Conservation (phyloP, 2,329 filamentous ascomycete species). For the Aspergillus puulaauensis region DNA sequence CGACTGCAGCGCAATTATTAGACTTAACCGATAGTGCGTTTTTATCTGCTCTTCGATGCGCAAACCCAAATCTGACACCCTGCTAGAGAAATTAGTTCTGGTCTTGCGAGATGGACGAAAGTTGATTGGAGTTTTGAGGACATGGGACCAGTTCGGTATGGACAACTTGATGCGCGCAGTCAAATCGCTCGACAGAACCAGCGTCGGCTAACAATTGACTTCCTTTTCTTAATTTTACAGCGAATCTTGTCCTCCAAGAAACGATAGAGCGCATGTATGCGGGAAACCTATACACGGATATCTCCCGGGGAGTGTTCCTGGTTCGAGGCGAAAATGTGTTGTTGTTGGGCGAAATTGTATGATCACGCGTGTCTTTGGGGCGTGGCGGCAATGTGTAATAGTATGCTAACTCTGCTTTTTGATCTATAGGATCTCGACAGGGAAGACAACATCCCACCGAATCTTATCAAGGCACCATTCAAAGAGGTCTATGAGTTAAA, state of each 20-base stretch:
- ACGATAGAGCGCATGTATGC: conserved; percentile 87
- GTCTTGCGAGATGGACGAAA: conserved; percentile 91
- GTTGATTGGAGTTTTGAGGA: conserved; percentile 85
- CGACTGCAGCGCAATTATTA: conserved; percentile 89
- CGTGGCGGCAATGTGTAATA: not conserved
- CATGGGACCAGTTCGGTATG: conserved; percentile 97
- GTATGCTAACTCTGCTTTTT: conserved; percentile 5
- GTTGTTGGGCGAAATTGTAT: conserved; percentile 82
- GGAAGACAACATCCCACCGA: conserved; percentile 79
- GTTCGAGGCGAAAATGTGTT: conserved; percentile 97
- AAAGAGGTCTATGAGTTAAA: conserved; percentile 71
- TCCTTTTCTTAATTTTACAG: conserved; percentile 48
- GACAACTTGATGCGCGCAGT: not conserved
- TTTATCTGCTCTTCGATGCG: not conserved
- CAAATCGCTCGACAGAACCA: not conserved
- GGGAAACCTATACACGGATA: conserved; percentile 74
- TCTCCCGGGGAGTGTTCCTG: conserved; percentile 82
- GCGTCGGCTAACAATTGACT: conserved; percentile 2
- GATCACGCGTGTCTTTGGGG: conserved; percentile 13
- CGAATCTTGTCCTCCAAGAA: conserved; percentile 91
- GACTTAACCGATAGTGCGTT: conserved; percentile 94
- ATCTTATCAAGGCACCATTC: conserved; percentile 66
- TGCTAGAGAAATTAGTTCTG: conserved; percentile 89
- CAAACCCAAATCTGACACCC: not conserved
- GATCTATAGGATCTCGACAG: conserved; percentile 75